phyloP scores from a whole-genome alignment of 495 filamentous ascomycete species.

The Trichoderma reesei region DNA sequence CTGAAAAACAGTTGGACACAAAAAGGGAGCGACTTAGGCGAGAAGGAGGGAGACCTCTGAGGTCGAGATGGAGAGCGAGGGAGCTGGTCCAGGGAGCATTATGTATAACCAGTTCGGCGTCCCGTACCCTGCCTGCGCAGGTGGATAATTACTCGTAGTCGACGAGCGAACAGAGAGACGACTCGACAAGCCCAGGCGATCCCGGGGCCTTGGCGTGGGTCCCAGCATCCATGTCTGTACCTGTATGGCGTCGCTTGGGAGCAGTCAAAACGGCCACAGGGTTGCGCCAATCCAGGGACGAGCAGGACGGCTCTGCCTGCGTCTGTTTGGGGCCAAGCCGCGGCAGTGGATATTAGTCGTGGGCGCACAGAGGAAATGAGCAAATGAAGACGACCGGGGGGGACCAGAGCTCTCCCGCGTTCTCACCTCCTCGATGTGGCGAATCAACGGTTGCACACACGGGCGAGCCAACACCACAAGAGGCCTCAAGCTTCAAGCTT shows the following conservation, averaged over 20 bases:
- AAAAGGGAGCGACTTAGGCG: conserved; percentile 2
- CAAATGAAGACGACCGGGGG: not conserved
- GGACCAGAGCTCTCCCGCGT: not conserved
- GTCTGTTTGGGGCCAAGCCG: not conserved
- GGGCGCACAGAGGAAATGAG: conserved; percentile 2
- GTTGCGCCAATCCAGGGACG: not conserved
- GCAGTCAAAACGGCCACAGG: not conserved
- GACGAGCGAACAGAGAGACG: not conserved
- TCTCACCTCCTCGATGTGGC: not conserved
- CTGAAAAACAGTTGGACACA: not conserved
- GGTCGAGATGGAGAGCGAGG: not conserved
- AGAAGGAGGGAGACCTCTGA: conserved; percentile 1
- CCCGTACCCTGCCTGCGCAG: not conserved
- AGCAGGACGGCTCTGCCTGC: not conserved
- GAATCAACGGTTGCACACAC: not conserved
- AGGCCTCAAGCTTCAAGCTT: not conserved
- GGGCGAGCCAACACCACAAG: not conserved
- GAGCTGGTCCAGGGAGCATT: conserved; percentile 3
- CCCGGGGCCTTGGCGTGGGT: not conserved
- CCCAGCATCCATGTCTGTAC: not conserved
- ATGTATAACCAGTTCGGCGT: not conserved
- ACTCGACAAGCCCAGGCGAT: not conserved
- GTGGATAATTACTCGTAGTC: not conserved
- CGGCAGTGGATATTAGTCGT: not conserved
- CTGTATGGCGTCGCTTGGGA: not conserved